These are phyloP conservation scores for Vigna reflexopilosa DNA, from an alignment of 306 rosid species.

Conservation along the genomic window DNA sequence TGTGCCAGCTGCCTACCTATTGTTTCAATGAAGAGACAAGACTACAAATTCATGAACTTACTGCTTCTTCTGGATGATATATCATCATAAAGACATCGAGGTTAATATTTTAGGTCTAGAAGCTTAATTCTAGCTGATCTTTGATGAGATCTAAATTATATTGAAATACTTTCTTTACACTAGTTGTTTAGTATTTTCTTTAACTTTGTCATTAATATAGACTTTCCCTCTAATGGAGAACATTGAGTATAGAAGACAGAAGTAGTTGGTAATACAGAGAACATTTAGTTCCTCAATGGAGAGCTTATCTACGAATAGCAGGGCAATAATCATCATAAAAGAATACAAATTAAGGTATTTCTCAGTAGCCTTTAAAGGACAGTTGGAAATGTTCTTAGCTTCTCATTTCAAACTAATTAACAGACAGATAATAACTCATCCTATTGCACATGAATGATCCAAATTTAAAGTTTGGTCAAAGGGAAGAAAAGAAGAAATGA, in stretches of 20 bases:
- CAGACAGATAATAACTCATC: not conserved
- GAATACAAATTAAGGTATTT: constrained; percentile 1
- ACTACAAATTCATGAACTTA: constrained; percentile 1
- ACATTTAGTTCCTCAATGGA: constrained; percentile 15
- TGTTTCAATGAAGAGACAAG: constrained; percentile 20
- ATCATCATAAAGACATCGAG: constrained; percentile 4
- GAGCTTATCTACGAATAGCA: not conserved
- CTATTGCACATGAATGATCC: not conserved
- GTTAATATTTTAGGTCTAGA: not conserved
- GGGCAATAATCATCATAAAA: not conserved
- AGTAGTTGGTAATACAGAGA: constrained; percentile 3
- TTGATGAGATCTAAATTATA: constrained; percentile 27
- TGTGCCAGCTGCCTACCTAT: not conserved
- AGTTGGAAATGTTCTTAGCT: not conserved
- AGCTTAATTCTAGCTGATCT: not conserved
- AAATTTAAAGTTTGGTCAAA: not conserved
- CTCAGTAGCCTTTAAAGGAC: not conserved
- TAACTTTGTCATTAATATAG: not conserved
- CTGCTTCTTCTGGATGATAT: not conserved
- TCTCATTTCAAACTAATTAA: constrained; percentile 1
- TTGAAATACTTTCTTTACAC: not conserved
- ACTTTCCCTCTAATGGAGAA: not conserved
- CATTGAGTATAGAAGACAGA: not conserved
- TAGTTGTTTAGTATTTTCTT: too few species aligned
- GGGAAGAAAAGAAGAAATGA: not conserved